Evolutionary conservation across 2,329 filamentous ascomycete species (phyloP), one percentile per base, ranked within the genome.

Genomic region (Alternaria solani): DNA sequence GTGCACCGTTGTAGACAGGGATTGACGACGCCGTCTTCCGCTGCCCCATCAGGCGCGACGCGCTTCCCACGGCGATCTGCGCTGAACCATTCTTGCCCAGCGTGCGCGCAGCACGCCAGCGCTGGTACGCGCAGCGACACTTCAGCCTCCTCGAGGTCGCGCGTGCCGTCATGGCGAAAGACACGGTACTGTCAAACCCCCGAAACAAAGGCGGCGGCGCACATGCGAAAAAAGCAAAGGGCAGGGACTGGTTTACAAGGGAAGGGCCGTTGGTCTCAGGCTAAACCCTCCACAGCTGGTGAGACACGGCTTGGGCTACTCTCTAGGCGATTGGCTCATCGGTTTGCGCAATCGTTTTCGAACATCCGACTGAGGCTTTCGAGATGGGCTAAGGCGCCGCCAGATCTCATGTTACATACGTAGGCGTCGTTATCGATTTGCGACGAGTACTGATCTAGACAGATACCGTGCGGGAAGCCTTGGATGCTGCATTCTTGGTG

Each of bases 371-470:
- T 47, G 54, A 52, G 58, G 54, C 53, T 57, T 57, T 61, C 58
- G 47, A 57, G 58, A 61, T 61, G 58, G 54, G 58, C 42, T 48
- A 61, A 61, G 53, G 58, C 54, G 57, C 57, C 57, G 57, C 57
- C 57, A 51, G 57, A 57, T 60, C 57, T 56, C 20, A 20, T 55
- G 57, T 51, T 60, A 56, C 57, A 57, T 57, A 60, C 57, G 41
- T 53, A 52, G 58, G 42, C 58, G 36, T 61, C 46, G 58, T 57
- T 61, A 52, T 61, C 57, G 47, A 57, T 59, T 55, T 60, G 52
- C 60, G 57, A 57, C 57, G 46, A 48, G 46, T 38, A 55, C 60
- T 59, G 56, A 59, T 62, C 48, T 59, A 48, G 56, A 59, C 51
- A 51, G 54, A 47, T 51, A 51, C 54, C 58, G 58, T 59, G 55